Conservation (phyloP, 177 flowering plant species). For the Telopea speciosissima region DNA sequence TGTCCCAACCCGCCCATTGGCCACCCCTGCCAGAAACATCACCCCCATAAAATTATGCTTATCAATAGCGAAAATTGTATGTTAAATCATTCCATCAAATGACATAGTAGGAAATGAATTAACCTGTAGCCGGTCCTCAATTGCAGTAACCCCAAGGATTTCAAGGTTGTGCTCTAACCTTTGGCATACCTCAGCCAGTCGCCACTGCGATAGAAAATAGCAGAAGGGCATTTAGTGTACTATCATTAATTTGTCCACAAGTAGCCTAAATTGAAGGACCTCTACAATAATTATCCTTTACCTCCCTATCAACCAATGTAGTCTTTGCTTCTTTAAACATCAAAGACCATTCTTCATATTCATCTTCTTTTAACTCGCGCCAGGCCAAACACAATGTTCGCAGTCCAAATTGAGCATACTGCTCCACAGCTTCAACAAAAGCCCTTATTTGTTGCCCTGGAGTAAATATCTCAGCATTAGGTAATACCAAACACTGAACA, state of each 20-base stretch:
- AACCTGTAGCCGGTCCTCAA: constrained; percentile 97
- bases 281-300: constrained; percentile 20
- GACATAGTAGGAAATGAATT: constrained; percentile 6
- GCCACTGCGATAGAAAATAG: constrained; percentile 59
- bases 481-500: constrained; percentile 6
- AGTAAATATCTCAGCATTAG: constrained; percentile 17
- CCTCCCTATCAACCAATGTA: constrained; percentile 97
- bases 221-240: background rate
- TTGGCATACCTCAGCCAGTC: constrained; percentile 91
- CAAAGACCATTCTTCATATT: constrained; percentile 82
- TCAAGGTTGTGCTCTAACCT: constrained; percentile 77
- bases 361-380: constrained; percentile 86
- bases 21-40: background rate
- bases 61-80: background rate
- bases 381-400: constrained; percentile 94
- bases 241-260: background rate
- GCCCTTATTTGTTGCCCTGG: constrained; percentile 76
- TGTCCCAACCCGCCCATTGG: no score
- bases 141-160: constrained; percentile 95
- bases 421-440: constrained; percentile 83
- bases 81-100: no score
- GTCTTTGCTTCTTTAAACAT: constrained; percentile 90
- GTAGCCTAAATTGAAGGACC: background rate
- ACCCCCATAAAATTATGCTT: background rate
- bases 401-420: constrained; percentile 84